Percentiles rank a stretch among this genome's conserved stretches.
phyloP scores from a whole-genome alignment of 495 filamentous ascomycete species.

The Astrocystis sublimbata region DNA sequence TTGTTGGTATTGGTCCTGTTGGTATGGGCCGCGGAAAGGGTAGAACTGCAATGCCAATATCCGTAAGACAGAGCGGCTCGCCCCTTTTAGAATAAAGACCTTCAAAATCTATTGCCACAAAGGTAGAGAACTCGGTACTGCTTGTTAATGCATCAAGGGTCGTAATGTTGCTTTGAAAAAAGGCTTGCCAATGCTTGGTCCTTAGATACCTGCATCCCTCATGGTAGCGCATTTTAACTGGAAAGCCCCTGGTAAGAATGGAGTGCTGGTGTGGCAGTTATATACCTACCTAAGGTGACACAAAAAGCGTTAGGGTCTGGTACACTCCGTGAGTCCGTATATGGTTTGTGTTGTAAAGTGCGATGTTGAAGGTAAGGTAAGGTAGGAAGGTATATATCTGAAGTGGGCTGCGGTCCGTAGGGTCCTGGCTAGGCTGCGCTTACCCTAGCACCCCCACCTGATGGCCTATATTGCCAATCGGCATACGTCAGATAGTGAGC shows the following conservation, averaged over 20 bases:
- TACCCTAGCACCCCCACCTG: too few species aligned
- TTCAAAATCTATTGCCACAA: conserved; percentile 7
- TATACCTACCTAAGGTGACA: too few species aligned
- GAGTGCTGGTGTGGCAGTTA: too few species aligned
- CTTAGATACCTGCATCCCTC: background rate
- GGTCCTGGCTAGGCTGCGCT: too few species aligned
- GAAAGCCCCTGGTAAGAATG: background rate
- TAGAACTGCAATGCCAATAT: conserved; percentile 6
- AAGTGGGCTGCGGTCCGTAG: too few species aligned
- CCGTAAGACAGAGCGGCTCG: conserved; percentile 3
- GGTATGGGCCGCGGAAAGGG: background rate
- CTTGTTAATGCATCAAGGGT: conserved; percentile 3
- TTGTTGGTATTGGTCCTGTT: background rate
- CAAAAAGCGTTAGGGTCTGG: too few species aligned
- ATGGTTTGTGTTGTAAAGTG: too few species aligned
- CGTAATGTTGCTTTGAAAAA: background rate
- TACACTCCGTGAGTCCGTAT: too few species aligned
- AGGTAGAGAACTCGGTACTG: conserved; percentile 1
- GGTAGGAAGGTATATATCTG: too few species aligned
- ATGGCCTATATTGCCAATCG: too few species aligned
- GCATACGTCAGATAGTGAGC: too few species aligned
- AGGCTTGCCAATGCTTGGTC: background rate
- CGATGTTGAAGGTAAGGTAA: too few species aligned
- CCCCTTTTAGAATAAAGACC: background rate
- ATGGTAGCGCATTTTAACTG: background rate